Evolutionary conservation across 129 eudicot species (phyloP).

Genomic region (Escallonia herrerae): DNA sequence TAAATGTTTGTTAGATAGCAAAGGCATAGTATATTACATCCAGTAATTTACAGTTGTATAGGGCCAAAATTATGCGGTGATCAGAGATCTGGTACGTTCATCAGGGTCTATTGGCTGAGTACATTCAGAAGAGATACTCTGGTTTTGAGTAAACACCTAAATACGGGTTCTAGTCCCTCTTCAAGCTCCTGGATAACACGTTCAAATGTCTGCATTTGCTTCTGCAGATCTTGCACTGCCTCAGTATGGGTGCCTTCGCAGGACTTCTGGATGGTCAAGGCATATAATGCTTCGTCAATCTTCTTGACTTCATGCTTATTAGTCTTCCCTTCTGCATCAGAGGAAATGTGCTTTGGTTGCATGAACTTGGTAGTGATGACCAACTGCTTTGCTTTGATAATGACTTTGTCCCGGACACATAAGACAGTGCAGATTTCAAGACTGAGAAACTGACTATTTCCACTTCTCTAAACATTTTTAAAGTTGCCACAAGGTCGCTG

Average conservation of each 20-base stretch:
- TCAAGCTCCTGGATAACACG: constrained; percentile 8
- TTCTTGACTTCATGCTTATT: too few relatives aligned
- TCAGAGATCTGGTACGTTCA: too few relatives aligned
- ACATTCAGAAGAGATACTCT: background rate
- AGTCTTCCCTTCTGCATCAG: background rate
- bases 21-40: too few relatives aligned
- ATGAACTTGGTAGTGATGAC: background rate
- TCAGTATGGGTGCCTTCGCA: too few relatives aligned
- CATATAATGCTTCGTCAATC: background rate
- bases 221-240: too few relatives aligned
- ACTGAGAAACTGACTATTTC: constrained; percentile 2
- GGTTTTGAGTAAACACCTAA: constrained; percentile 1
- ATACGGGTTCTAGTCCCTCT: constrained; percentile 4
- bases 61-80: too few relatives aligned
- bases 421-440: constrained; percentile 11
- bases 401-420: constrained; percentile 10
- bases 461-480: constrained; percentile 17
- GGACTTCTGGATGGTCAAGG: background rate
- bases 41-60: too few relatives aligned
- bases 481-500: background rate
- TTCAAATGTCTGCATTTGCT: background rate
- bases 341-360: background rate
- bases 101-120: too few relatives aligned
- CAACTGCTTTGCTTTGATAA: constrained; percentile 5
- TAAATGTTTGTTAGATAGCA: too few relatives aligned